Evolutionary conservation across 176 grass and related monocot genomes (phyloP).

Genomic region (Raddia guianensis): DNA sequence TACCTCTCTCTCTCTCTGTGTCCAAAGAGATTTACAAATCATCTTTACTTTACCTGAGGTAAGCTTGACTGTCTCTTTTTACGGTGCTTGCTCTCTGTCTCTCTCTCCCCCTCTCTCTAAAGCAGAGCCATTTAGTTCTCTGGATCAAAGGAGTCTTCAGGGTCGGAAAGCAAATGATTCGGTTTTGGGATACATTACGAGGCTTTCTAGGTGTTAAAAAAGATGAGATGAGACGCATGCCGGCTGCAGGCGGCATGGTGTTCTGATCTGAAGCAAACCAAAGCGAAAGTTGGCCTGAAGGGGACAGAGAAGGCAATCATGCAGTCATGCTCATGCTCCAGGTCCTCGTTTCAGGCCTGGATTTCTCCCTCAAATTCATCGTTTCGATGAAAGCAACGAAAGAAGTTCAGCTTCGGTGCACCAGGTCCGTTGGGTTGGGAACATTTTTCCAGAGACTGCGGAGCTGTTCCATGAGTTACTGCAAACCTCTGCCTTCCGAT

Average conservation of each 20-base stretch:
- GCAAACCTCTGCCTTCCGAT: too few relatives aligned
- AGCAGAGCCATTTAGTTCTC: not conserved
- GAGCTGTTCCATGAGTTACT: too few relatives aligned
- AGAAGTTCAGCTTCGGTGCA: conserved; percentile 13
- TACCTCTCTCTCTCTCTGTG: not conserved
- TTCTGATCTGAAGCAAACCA: conserved; percentile 13
- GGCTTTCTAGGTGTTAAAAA: conserved; percentile 37
- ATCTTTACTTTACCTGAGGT: not conserved
- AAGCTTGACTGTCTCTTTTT: not conserved
- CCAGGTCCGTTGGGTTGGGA: not conserved
- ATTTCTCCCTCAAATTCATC: conserved; percentile 9
- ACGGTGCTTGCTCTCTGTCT: not conserved
- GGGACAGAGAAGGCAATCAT: not conserved
- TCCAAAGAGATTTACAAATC: not conserved
- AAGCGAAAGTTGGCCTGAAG: conserved; percentile 24
- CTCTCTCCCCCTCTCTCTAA: not conserved
- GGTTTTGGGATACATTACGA: conserved; percentile 10
- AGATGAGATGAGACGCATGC: not conserved
- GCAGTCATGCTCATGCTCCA: conserved; percentile 21
- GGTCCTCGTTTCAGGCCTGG: conserved; percentile 29
- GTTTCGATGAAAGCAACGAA: not conserved
- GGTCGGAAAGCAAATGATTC: conserved; percentile 48
- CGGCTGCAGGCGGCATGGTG: not conserved
- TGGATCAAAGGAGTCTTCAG: not conserved
- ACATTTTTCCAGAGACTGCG: too few relatives aligned